Evolutionary conservation across 148 eudicot genomes (phyloP), one percentile per base, ranked within the genome.

Genomic region (Agrostemma githago): DNA sequence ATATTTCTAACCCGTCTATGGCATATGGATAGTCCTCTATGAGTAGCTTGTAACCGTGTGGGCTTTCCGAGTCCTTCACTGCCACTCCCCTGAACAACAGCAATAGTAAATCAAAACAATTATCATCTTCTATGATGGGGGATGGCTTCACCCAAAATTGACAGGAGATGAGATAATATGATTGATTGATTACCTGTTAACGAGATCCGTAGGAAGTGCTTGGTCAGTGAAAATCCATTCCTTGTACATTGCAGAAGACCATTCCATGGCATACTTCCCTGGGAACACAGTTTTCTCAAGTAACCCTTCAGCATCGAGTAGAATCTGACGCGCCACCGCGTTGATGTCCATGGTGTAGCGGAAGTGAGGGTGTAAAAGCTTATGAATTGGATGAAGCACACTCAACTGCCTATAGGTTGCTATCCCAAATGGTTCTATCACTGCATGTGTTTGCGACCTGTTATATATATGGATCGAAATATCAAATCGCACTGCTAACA

Each of bases 21-120:
- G 96, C 98, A 60, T 79, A 95, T 6, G 98, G 97, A 71, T 94
- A 94, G 84, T 94, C 98, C 81, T 88, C 89, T 7, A 94, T 86
- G 2, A 88, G 79, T 60, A 94, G 77, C n/a, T 86, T 86, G 38
- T 82, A 75, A 4, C 97, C 93, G 65, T 86, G 80, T 6, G 83
- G 86, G 41, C 85, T 78, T 40, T 67, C 71, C 3, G 89, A 14
- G 82, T 95, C 97, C 75, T 92, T 70, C 43, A 88, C 84, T 12
- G 96, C 98, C 89, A 95, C 76, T 83, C 97, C 98, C 84, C 98
- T 94, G 81, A 73, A 39, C n/a, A 40, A 39, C n/a, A 71, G 1
- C 0, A 26, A 26, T 26, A 26, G 0, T 38, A 4, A 19, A 58
- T 59, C 8, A 51, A 19, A 59, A 39, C 26, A 53, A 70, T 43